Base-by-base conservation (phyloP, 345 rosid genomes). In the Iberis pinnata region DNA sequence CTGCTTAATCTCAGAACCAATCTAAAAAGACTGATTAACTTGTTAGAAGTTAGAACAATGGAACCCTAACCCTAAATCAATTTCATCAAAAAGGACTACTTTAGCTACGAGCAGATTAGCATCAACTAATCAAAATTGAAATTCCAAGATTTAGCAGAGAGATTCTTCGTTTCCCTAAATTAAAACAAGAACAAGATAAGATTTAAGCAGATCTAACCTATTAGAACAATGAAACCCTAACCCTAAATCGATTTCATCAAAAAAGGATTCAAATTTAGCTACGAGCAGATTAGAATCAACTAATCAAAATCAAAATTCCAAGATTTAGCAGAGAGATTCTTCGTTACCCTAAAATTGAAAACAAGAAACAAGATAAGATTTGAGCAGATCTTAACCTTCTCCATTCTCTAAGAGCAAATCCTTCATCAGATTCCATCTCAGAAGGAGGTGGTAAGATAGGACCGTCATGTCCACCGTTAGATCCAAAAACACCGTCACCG, bases 401-500 rank as follows among this genome's bases (percentile, higher is more conserved):
- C 97, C 95, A 88, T 56, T 88, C 90, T 58, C 77, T 70, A 19
- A 84, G 77, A 54, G 85, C 80, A 35, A 66, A 22, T 14, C 87
- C 89, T 46, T 79, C 87, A 60, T 79, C 89, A 0, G 72, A 67
- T 38, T 15, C 75, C 83, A 80, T 78, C 26, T 81, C 83, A 9
- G 65, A 25, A 4, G 80, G 80, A 9, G 82, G 76, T 20, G 82
- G 89, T 53, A 76, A 64, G 50, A 76, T 58, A 14, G 88, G 81
- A 35, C 80, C 88, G 53, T 77, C 77, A 17, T 73, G 68, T 48
- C 51, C 82, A 6, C 70, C 77, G 52, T 63, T 67, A 13, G 61
- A 73, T 47, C 67, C 76, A 29, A 51, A 75, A 18, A 70, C 63
- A 1, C 27, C 79, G 16, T 26, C 61, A 1, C 73, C 79, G 64